Conservation (phyloP, 805 yeast genomes). For the Candida hispaniensis region DNA sequence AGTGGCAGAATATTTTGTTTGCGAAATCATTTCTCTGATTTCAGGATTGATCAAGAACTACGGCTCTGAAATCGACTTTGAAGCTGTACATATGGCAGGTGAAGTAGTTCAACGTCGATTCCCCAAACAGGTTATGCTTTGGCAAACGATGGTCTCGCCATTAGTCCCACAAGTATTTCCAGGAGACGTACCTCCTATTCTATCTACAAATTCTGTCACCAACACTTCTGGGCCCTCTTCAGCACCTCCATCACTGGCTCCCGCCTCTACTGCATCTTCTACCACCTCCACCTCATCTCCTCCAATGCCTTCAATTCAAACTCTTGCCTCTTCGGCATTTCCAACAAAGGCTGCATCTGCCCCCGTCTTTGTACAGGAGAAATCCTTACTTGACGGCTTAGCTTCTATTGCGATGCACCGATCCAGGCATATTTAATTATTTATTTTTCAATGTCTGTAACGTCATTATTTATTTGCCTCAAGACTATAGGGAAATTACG, state of each 20-base stretch:
- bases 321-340: conserved; percentile 14
- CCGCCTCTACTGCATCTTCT: conserved; percentile 12
- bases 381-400: conserved; percentile 11
- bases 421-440: conserved; percentile 15
- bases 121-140: conserved; percentile 13
- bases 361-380: conserved; percentile 11
- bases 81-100: conserved; percentile 15
- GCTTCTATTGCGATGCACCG: conserved; percentile 15
- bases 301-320: conserved; percentile 12
- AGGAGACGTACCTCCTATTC: no score
- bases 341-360: conserved; percentile 7
- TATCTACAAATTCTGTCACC: conserved; percentile 9
- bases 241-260: conserved; percentile 8
- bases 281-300: conserved; percentile 12
- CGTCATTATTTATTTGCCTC: no score
- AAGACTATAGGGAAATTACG: no score
- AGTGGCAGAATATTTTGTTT: conserved; percentile 12
- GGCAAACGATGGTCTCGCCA: conserved; percentile 9
- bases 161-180: conserved; percentile 7
- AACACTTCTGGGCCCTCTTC: conserved; percentile 8
- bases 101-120: conserved; percentile 15
- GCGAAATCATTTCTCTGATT: conserved; percentile 11
- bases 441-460: no score
- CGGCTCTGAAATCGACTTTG: conserved; percentile 14
- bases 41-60: conserved; percentile 11